Evolutionary conservation across 345 rosid species (phyloP), one percentile per base, ranked within the genome.

Genomic region (Murraya koenigii): DNA sequence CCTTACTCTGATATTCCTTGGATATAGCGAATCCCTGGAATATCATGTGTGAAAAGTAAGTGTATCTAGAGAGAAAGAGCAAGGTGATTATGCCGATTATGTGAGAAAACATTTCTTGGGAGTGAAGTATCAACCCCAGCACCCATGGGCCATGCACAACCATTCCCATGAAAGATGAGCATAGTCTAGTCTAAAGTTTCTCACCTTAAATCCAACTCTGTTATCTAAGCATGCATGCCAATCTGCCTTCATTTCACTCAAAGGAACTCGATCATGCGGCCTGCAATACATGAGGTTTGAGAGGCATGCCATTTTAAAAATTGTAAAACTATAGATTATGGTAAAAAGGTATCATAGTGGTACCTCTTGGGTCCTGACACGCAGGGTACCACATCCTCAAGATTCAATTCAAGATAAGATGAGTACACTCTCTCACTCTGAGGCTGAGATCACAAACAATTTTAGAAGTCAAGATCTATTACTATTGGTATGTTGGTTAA

Each of bases 231-330:
- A 95, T 67, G 97, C 82, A 77, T 86, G 93, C 97, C 98, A 93
- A 83, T 95, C 97, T n/a, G 88, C 91, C 85, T 95, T 95, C 97
- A 95, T 95, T 72, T 93, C 97, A 75, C 83, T 93, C 80, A 93
- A 41, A 44, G 97, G 85, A 81, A 95, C 97, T 77, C 95, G 91
- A 80, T 95, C 97, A 74, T 95, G 97, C 41, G 98, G 98, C 94
- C 98, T 89, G 85, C 74, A 83, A 71, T 44, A 54, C 30, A 58
- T 20, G 17, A 36, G 30, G 44, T 33, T 59, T 75, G 63, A 82
- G 70, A 49, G 33, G 47, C 38, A 49, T 25, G 58, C 55, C 47
- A 64, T 4, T 59, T 4, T 22, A 60, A 78, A 64, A 49, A 35
- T 39, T 39, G 28, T 17, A 77, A 64, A 26, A 41, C 2, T 1